Evolutionary conservation across 2,329 filamentous ascomycete genomes (phyloP).

Genomic region (Fusarium sarcochroum): DNA sequence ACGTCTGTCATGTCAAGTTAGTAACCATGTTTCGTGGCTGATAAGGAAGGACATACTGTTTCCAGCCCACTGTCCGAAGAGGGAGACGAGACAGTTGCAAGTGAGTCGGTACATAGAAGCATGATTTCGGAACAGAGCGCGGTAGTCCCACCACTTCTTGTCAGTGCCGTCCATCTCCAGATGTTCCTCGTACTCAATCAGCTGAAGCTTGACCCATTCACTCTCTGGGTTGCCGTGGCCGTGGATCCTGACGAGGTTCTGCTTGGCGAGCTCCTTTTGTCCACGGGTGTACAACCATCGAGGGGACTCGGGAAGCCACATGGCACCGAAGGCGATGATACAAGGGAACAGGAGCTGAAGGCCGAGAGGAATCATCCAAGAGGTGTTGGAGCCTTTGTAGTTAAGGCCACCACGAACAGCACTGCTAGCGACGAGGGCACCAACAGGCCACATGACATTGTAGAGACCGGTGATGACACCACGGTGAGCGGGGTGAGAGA

Average conservation of each 20-base stretch:
- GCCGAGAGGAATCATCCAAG: slow-evolving; percentile 59
- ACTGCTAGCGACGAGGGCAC: slow-evolving; percentile 63
- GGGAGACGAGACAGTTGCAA: slow-evolving; percentile 59
- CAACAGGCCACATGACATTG: slow-evolving; percentile 62
- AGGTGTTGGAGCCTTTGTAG: slow-evolving; percentile 48
- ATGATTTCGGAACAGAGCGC: slow-evolving; percentile 58
- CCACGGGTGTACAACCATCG: slow-evolving; percentile 58
- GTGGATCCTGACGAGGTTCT: slow-evolving; percentile 57
- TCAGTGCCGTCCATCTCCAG: slow-evolving; percentile 62
- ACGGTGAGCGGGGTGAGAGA: slow-evolving; percentile 62
- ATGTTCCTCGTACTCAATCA: slow-evolving; percentile 61
- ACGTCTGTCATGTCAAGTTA: slow-evolving; percentile 36
- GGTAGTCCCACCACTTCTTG: slow-evolving; percentile 65
- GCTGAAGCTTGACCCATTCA: slow-evolving; percentile 54
- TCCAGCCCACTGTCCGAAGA: slow-evolving; percentile 64
- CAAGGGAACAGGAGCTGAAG: slow-evolving; percentile 59
- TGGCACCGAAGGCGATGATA: slow-evolving; percentile 50
- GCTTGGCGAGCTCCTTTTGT: slow-evolving; percentile 46
- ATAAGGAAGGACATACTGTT: slow-evolving; percentile 43
- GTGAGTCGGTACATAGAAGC: slow-evolving; percentile 60
- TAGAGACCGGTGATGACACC: slow-evolving; percentile 69
- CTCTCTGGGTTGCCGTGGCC: slow-evolving; percentile 58
- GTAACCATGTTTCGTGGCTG: neutral
- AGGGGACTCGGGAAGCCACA: slow-evolving; percentile 55
- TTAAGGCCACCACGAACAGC: slow-evolving; percentile 59